Evolutionary conservation across 768 basidiomycete genomes (phyloP), one percentile per base, ranked within the genome.

Genomic region (Rhizopogon rudus): DNA sequence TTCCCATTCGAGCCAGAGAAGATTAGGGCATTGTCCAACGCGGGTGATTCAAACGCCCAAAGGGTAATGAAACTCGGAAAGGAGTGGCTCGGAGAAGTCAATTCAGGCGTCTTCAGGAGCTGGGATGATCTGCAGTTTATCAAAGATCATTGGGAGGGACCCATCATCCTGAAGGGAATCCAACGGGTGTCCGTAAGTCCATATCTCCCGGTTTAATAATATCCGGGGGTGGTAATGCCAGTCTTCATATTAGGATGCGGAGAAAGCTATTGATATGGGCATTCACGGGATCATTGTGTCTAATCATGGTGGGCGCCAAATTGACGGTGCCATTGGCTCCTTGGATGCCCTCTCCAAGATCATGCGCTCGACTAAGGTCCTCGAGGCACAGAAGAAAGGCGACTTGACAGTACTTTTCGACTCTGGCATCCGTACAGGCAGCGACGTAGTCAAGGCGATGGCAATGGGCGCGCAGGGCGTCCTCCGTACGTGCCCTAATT

Each of bases 381-480:
- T 71, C 44, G 75, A 68, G 0, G 87, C 88, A 0, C 88, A 90
- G 64, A 63, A 63, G 3, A 68, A 76, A 12, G 87, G 87, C 1
- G 79, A 81, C 52, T 68, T 92, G 44, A 86, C 88, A 1, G 70
- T 94, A 12, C 72, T 95, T 2, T 91, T 69, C 44, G 68, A 69
- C 42, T 92, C 84, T 50, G 91, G 93, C 6, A 86, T 94, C 56
- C 82, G 93, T 43, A 88, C 86, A 0, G 93, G 90, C 10, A 81
- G 83, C 43, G 93, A 96, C 58, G 81, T 93, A 44, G 77, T 92
- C 69, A 90, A 91, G 68, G 93, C 93, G 0, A 70, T 94, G 29
- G 91, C 91, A 1, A 75, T 95, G 0, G 92, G 93, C 41, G 93
- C 93, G 7, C 86, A 94, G 61, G 91, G 76, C 7, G 84, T 94